Evolutionary conservation across 2,329 filamentous ascomycete genomes (phyloP).

Genomic region (Podosphaera leucotricha): DNA sequence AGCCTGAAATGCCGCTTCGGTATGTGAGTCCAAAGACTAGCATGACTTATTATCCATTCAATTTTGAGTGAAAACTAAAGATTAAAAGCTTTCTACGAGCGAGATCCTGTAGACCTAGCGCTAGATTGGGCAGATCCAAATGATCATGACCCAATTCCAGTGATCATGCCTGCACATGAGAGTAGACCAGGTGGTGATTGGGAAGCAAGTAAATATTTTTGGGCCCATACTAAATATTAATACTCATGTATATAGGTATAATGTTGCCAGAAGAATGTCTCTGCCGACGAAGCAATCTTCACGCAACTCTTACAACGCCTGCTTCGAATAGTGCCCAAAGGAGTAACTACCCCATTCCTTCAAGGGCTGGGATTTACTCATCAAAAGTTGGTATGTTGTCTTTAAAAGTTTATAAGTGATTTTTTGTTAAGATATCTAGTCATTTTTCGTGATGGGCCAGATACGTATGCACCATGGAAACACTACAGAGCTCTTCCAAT

Average conservation of each 20-base stretch:
- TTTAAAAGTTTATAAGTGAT: conserved; percentile 4
- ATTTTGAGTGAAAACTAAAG: conserved; percentile 7
- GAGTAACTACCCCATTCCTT: conserved; percentile 47
- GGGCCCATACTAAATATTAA: neutral
- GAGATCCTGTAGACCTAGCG: conserved; percentile 36
- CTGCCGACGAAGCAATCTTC: conserved; percentile 50
- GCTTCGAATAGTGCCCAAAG: conserved; percentile 23
- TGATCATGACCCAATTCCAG: conserved; percentile 14
- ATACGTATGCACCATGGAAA: conserved; percentile 34
- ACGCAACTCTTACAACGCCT: conserved; percentile 40
- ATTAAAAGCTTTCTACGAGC: conserved; percentile 23
- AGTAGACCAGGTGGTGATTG: conserved; percentile 58
- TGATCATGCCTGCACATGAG: conserved; percentile 36
- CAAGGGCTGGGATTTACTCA: conserved; percentile 45
- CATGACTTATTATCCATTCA: neutral
- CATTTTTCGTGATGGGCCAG: conserved; percentile 43
- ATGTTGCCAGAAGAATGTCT: conserved; percentile 48
- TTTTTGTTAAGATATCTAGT: conserved; percentile 19
- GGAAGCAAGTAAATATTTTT: conserved; percentile 30
- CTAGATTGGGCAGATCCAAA: conserved; percentile 27
- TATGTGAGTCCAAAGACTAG: conserved; percentile 8
- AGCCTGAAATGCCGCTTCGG: conserved; percentile 20
- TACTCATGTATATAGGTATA: conserved; percentile 19
- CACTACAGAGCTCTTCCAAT: conserved; percentile 38
- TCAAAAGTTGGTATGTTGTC: conserved; percentile 32